Conservation (phyloP, 176 grass and related monocot genomes). For the Musa schizocarpa region DNA sequence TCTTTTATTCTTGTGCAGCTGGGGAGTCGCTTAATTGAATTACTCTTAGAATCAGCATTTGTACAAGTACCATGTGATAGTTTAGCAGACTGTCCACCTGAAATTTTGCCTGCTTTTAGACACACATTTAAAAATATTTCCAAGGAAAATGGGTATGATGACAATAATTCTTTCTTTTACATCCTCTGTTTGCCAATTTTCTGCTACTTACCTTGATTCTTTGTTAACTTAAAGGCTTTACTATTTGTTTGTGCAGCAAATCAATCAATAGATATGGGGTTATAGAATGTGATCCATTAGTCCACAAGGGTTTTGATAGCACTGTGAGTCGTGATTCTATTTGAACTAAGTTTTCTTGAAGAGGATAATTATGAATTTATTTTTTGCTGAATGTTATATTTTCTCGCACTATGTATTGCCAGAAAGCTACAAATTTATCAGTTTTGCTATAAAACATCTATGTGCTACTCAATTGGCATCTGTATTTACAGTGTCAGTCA, state of each 20-base stretch:
- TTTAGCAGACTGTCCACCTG: constrained; percentile 47
- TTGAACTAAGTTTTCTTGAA: not conserved
- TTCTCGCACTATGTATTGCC: not conserved
- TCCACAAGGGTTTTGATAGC: constrained; percentile 67
- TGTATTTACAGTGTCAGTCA: not conserved
- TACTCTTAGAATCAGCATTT: constrained; percentile 85
- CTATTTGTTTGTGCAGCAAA: constrained; percentile 31
- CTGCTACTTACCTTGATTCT: not conserved
- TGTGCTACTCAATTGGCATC: too few species aligned
- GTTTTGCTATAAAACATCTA: too few species aligned
- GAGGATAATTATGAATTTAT: not conserved
- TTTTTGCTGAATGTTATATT: not conserved
- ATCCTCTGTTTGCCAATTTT: constrained; percentile 11
- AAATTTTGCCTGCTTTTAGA: constrained; percentile 88
- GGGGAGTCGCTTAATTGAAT: constrained; percentile 70
- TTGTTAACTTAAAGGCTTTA: not conserved
- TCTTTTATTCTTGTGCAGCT: constrained; percentile 45
- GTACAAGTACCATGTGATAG: constrained; percentile 56
- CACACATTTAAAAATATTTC: constrained; percentile 43
- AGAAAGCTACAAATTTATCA: not conserved
- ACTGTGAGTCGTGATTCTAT: constrained; percentile 50
- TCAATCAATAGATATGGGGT: constrained; percentile 61
- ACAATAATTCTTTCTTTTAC: constrained; percentile 3
- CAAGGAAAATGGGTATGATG: constrained; percentile 62
- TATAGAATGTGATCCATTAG: constrained; percentile 80